Evolutionary conservation across 805 yeast genomes (phyloP).

Genomic region (Debaryomyces castellii): DNA sequence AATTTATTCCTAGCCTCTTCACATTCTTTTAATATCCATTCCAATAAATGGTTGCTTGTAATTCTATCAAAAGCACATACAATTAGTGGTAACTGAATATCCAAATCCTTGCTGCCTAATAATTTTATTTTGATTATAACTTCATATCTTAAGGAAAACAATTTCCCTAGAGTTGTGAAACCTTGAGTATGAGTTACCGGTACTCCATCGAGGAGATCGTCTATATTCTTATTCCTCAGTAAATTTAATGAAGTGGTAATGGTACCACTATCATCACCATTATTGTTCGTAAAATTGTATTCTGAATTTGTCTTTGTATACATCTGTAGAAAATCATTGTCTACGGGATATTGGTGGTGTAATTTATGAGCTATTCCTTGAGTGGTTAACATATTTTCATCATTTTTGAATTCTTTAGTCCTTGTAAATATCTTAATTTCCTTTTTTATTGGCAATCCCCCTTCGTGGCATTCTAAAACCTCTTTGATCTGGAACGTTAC

Average conservation of each 20-base stretch:
- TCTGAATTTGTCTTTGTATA: constrained; percentile 7
- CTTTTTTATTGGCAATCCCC: constrained; percentile 48
- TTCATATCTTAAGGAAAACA: constrained; percentile 54
- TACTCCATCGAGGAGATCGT: constrained; percentile 36
- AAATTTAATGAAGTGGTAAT: constrained; percentile 16
- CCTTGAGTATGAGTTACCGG: constrained; percentile 48
- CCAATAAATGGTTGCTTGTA: constrained; percentile 48
- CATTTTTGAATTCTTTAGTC: constrained; percentile 23
- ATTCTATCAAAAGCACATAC: constrained; percentile 53
- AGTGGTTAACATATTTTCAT: constrained; percentile 21
- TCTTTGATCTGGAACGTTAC: constrained; percentile 53
- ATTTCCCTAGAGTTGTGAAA: constrained; percentile 50
- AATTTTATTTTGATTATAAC: constrained; percentile 49
- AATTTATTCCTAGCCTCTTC: constrained; percentile 39
- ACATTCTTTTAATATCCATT: constrained; percentile 54
- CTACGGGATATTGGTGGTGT: constrained; percentile 29
- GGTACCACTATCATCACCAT: constrained; percentile 7
- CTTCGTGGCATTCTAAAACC: constrained; percentile 52
- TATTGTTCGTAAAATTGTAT: constrained; percentile 1
- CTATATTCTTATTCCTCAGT: constrained; percentile 18
- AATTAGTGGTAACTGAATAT: constrained; percentile 50
- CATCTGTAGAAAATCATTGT: constrained; percentile 34
- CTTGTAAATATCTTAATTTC: constrained; percentile 41
- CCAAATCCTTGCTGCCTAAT: constrained; percentile 49
- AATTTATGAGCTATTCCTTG: constrained; percentile 26